Evolutionary conservation across 2,329 filamentous ascomycete species (phyloP), one percentile per base, ranked within the genome.

Genomic region (Fusarium sp.): DNA sequence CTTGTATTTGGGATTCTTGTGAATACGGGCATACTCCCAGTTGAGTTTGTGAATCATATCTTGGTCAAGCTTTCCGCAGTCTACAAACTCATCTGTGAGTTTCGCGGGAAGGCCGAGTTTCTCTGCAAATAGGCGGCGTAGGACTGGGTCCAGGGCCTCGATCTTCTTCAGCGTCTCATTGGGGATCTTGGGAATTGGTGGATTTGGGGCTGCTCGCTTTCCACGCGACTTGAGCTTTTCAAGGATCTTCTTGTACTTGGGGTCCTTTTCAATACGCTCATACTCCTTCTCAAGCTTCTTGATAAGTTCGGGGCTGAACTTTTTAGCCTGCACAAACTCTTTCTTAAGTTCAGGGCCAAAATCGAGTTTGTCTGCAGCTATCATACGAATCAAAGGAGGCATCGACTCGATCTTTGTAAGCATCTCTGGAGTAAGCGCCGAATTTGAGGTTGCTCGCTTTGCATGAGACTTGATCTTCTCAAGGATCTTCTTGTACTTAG

Each of bases 241-340:
- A 2, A 68, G 8, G 8, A 55, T 10, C 3, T 18, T 6, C 13
- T n/a, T 26, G 6, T 68, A 50, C 34, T 68, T 68, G 1, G 47
- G 55, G 13, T 68, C 9, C 1, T 34, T 24, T 3, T 22, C 6
- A 18, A 62, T 17, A 41, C 57, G 66, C 17, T n/a, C 39, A 20
- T 57, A 68, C n/a, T 66, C 55, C 30, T 57, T 54, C 26, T 68
- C 50, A 18, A 68, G 42, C 32, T 50, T 63, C 26, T 56, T 30
- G 13, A 62, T n/a, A 39, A 68, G 30, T 13, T 28, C 12, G 2
- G 66, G 48, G 11, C 5, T 30, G 6, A 68, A 34, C 45, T 42
- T 51, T 11, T 34, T 18, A 15, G 12, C n/a, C 24, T 5, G 52
- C 9, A 13, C 18, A 20, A 68, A 34, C 28, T 66, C 45, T 6